A percentile compares a stretch with the other conserved stretches of the same genome.
phyloP scores from a whole-genome alignment of 345 rosid species.

The Excoecaria agallocha region DNA sequence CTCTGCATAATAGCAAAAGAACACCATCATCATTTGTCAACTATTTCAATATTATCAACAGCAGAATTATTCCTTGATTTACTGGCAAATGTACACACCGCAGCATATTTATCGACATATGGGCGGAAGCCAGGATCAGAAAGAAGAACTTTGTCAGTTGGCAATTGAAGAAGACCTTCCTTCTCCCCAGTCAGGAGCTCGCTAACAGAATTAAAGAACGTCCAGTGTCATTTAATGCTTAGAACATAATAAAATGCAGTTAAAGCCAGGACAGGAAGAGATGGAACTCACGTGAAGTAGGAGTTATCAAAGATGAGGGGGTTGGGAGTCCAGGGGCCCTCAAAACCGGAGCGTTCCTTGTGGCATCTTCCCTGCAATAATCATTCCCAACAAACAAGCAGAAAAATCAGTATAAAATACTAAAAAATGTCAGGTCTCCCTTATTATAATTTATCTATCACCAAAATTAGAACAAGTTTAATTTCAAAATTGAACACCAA shows the following conservation, averaged over 20 bases:
- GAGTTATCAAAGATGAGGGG: constrained; percentile 90
- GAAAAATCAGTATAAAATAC: not conserved
- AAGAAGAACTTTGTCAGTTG: constrained; percentile 81
- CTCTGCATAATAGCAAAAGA: constrained; percentile 41
- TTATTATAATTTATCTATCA: not conserved
- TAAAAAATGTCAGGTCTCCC: too few relatives aligned
- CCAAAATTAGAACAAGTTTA: not conserved
- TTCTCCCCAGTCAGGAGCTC: constrained; percentile 81
- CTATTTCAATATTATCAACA: too few relatives aligned
- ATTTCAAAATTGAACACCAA: constrained; percentile 26
- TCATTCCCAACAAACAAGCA: not conserved
- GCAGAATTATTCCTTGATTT: not conserved
- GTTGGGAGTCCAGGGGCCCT: constrained; percentile 87
- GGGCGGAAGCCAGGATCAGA: constrained; percentile 85
- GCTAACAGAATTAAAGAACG: constrained; percentile 32
- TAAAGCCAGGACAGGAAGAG: not conserved
- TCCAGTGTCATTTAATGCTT: not conserved
- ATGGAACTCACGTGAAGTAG: constrained; percentile 66
- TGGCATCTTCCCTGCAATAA: constrained; percentile 77
- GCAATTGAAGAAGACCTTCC: constrained; percentile 78
- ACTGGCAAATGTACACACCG: constrained; percentile 31
- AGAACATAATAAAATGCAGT: not conserved
- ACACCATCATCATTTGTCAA: not conserved
- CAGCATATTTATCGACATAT: constrained; percentile 85
- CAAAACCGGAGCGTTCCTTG: constrained; percentile 97